Evolutionary conservation across 164 flowering plant species (phyloP).

Genomic region (Magnolia officinalis): DNA sequence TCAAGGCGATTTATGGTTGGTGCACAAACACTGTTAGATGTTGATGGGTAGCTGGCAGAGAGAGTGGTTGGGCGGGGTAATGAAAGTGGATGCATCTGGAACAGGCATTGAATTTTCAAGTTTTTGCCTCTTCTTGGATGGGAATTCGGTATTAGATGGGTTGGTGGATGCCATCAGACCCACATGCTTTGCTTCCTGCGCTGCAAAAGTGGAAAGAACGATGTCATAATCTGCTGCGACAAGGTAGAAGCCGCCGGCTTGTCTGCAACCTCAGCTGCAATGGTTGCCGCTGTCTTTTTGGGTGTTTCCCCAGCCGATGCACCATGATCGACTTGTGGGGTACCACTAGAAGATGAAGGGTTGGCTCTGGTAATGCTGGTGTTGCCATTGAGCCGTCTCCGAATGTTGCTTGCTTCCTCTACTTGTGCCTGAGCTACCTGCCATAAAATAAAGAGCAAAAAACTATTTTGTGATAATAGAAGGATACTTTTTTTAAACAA

Average conservation of each 20-base stretch:
- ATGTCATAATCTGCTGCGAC: conserved; percentile 80
- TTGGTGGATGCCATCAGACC: conserved; percentile 39
- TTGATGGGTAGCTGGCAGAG: conserved; percentile 33
- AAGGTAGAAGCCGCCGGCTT: conserved; percentile 84
- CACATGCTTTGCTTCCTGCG: conserved; percentile 75
- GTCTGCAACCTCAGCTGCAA: conserved; percentile 95
- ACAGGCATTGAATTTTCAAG: conserved; percentile 39
- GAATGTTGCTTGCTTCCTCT: conserved; percentile 62
- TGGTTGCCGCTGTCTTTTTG: conserved; percentile 66
- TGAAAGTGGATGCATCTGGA: conserved; percentile 40
- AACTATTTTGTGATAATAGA: neutral
- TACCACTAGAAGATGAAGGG: conserved; percentile 21
- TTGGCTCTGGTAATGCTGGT: conserved; percentile 37
- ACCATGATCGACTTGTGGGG: conserved; percentile 25
- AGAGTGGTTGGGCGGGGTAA: conserved; percentile 28
- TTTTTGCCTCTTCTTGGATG: conserved; percentile 29
- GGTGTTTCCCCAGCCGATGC: conserved; percentile 36
- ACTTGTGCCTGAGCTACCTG: conserved; percentile 83
- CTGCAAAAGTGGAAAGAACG: conserved; percentile 88
- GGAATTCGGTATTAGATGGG: conserved; percentile 26
- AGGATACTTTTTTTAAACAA: no score
- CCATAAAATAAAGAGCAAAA: neutral
- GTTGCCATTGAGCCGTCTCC: conserved; percentile 60
- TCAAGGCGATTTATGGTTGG: conserved; percentile 19
- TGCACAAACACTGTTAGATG: conserved; percentile 52